Conservation (phyloP, 1,284 basidiomycete genomes). For the Heliocybe sulcata region DNA sequence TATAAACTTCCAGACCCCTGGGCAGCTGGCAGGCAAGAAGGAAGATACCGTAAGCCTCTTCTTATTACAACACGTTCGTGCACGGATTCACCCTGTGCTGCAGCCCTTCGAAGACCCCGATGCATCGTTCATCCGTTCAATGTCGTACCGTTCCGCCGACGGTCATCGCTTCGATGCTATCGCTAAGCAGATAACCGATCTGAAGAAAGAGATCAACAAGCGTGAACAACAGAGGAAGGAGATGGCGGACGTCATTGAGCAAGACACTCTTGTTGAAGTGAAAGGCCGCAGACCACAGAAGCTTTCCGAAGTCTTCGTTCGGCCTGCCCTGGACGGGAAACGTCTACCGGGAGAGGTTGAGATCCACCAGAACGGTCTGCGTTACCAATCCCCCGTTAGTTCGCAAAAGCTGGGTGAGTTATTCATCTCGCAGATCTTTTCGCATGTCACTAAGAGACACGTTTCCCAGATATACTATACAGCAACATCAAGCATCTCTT, state of each 20-base stretch:
- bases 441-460: background rate
- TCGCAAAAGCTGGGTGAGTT: conserved; percentile 82
- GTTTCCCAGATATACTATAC: conserved; percentile 78
- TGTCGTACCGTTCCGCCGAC: conserved; percentile 91
- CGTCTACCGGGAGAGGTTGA: conserved; percentile 93
- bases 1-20: conserved; percentile 98
- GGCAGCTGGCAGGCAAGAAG: conserved; percentile 96
- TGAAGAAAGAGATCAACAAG: conserved; percentile 97
- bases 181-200: conserved; percentile 87
- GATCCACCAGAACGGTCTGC: conserved; percentile 95
- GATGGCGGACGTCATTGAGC: conserved; percentile 96
- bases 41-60: conserved; percentile 82
- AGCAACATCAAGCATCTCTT: conserved; percentile 98
- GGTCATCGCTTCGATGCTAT: conserved; percentile 85
- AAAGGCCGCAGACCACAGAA: conserved; percentile 81
- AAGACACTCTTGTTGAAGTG: conserved; percentile 83
- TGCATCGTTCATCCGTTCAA: conserved; percentile 92
- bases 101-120: conserved; percentile 97
- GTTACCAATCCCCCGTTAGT: conserved; percentile 87
- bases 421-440: background rate
- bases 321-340: conserved; percentile 92
- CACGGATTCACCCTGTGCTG: conserved; percentile 1
- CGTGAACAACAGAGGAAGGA: conserved; percentile 97
- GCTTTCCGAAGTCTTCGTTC: conserved; percentile 89
- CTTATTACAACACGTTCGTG: conserved; percentile 2